Percentiles rank a stretch among this genome's conserved stretches.
phyloP scores from a whole-genome alignment of 192 early-diverging fungal genomes.

The Coemansia umbellata region DNA sequence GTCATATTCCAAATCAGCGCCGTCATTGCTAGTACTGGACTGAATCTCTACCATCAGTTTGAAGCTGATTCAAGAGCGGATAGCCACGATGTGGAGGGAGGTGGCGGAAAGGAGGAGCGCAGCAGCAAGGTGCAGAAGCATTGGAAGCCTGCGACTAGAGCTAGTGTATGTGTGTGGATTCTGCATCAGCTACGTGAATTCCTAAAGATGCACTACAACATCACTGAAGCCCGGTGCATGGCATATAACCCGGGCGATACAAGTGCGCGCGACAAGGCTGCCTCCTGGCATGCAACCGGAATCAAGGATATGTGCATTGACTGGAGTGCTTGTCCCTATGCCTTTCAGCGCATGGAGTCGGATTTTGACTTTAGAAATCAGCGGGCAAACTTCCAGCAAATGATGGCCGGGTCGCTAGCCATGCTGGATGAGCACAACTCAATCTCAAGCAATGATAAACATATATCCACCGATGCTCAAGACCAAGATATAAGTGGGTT shows the following conservation, averaged over 20 bases:
- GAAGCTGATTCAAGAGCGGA: conserved; percentile 18
- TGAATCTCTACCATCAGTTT: conserved; percentile 54
- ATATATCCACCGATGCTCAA: not conserved
- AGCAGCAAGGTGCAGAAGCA: conserved; percentile 4
- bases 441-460: not conserved
- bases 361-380: conserved; percentile 24
- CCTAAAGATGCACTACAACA: conserved; percentile 56
- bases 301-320: conserved; percentile 28
- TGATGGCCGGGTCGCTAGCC: conserved; percentile 42
- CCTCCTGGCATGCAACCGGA: conserved; percentile 40
- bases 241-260: conserved; percentile 51
- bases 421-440: not conserved
- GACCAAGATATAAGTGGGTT: not conserved
- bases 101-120: not conserved
- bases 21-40: conserved; percentile 67
- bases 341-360: conserved; percentile 34
- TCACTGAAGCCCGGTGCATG: conserved; percentile 54
- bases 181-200: conserved; percentile 61
- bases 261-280: conserved; percentile 56
- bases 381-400: conserved; percentile 25
- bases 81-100: not conserved
- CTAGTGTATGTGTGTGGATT: conserved; percentile 59
- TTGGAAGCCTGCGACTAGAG: conserved; percentile 40
- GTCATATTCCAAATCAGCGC: conserved; percentile 72
- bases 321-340: conserved; percentile 37